Base-by-base conservation (phyloP, 129 eudicot species). In the Chrysanthemum lavandulifolium region DNA sequence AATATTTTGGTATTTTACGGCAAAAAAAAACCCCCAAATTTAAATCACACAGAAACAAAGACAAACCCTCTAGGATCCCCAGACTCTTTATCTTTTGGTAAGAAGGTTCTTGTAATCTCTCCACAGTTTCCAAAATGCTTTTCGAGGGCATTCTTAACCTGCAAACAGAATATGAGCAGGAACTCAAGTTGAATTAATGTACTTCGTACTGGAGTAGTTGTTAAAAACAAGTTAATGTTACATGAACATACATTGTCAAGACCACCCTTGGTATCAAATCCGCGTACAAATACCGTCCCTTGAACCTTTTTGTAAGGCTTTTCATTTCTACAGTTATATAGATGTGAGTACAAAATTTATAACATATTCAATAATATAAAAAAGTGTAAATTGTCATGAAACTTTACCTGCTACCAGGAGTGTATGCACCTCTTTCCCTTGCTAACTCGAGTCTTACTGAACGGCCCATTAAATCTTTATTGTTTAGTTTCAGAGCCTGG, bases 71-170 rank as follows among this genome's bases (percentile, higher is more conserved):
- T 89, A 55, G 80, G 54, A 36, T 40, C 65, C 53, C 88, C 90
- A 54, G 66, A 55, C 25, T 89, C 92, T 16, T 72, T 73, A 73
- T 89, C 90, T 57, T 36, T 76, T 0, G 98, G 98, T 21, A 89
- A 58, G 4, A 86, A 83, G 4, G 84, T 61, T 63, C 92, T 76
- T 45, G 90, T 70, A 16, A 93, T 87, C 60, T 85, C 90, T 60
- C 98, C 98, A 81, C 98, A 93, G 18, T 85, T 52, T 0, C 80
- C 87, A 79, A 93, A 93, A 73, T 82, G 86, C 63, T 80, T 82
- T 74, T 81, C 74, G 67, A 93, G 80, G 4, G 88, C 71, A 62
- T 45, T 64, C 60, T 84, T 79, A 54, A 85, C 59, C 98, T 92
- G 92, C 67, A 82, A 36, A 25, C 4, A 11, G n/a, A 50, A 6